Conservation (phyloP, 202 grass and related monocot genomes). For the Cymbopogon flexuosus region DNA sequence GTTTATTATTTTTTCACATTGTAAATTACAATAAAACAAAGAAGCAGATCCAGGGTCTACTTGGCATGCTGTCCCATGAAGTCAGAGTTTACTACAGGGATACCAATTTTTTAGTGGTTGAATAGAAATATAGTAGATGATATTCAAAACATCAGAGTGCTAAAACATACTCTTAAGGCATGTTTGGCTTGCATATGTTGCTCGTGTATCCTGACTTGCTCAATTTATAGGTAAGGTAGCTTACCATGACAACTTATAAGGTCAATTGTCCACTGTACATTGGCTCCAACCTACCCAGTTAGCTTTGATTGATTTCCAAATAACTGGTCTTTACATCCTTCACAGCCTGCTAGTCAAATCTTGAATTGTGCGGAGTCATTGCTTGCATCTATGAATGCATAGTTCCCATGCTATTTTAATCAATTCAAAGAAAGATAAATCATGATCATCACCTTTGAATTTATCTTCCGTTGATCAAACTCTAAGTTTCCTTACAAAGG, state of each 20-base stretch:
- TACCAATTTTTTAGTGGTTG: neutral
- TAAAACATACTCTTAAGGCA: neutral
- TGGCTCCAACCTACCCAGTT: neutral
- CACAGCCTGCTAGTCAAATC: neutral
- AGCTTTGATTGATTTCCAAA: neutral
- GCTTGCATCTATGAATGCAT: neutral
- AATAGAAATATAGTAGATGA: neutral
- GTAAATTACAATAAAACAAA: neutral
- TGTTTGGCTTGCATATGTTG: neutral
- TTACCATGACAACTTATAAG: neutral
- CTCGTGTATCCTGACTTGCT: neutral
- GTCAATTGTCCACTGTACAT: neutral
- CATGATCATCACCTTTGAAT: neutral
- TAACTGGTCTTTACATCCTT: neutral
- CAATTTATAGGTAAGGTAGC: neutral
- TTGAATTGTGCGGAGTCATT: neutral
- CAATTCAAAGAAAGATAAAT: neutral
- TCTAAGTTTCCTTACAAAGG: neutral
- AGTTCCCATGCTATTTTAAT: neutral
- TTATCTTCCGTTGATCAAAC: neutral
- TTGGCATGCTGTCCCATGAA: neutral
- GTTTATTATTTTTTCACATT: neutral
- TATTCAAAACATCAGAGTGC: neutral
- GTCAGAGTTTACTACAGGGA: neutral
- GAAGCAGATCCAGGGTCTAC: neutral